Evolutionary conservation across 768 basidiomycete genomes (phyloP).

Genomic region (Termitomyces sp.): DNA sequence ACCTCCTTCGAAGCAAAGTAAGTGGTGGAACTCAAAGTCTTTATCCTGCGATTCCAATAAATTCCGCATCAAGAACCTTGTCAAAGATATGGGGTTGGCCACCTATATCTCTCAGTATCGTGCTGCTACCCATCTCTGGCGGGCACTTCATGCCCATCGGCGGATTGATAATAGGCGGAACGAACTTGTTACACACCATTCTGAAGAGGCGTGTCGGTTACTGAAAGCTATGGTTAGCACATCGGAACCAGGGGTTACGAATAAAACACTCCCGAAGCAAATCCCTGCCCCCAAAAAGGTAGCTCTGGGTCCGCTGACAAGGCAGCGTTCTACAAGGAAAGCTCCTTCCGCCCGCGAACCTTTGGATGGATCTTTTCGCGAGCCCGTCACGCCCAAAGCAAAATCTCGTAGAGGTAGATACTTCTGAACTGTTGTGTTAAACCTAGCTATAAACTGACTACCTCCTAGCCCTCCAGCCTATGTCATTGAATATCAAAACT

Average conservation of each 20-base stretch:
- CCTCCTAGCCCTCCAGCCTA: slow-evolving; percentile 24
- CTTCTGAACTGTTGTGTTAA: not conserved
- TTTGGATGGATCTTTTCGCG: not conserved
- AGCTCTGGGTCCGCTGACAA: slow-evolving; percentile 3
- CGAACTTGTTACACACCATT: slow-evolving; percentile 43
- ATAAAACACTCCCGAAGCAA: slow-evolving; percentile 24
- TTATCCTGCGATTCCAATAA: not conserved
- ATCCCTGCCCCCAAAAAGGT: slow-evolving; percentile 16
- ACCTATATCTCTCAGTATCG: slow-evolving; percentile 44
- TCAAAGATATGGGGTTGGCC: slow-evolving; percentile 29
- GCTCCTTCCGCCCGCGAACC: slow-evolving; percentile 14
- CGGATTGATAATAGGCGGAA: slow-evolving; percentile 40
- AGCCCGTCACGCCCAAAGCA: slow-evolving; percentile 42
- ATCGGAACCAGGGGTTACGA: slow-evolving; percentile 16
- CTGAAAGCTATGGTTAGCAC: slow-evolving; percentile 34
- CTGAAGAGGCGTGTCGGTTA: slow-evolving; percentile 48
- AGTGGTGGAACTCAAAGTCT: slow-evolving; percentile 1
- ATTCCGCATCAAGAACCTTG: slow-evolving; percentile 25
- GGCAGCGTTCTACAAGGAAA: slow-evolving; percentile 13
- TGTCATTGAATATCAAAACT: slow-evolving; percentile 24
- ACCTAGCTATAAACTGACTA: not conserved
- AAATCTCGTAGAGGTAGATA: slow-evolving; percentile 33
- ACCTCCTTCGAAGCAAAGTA: slow-evolving; percentile 41
- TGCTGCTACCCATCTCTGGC: slow-evolving; percentile 59
- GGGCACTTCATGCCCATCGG: slow-evolving; percentile 68